Conservation (phyloP, 2,329 filamentous ascomycete species). For the Aspergillus neotritici region DNA sequence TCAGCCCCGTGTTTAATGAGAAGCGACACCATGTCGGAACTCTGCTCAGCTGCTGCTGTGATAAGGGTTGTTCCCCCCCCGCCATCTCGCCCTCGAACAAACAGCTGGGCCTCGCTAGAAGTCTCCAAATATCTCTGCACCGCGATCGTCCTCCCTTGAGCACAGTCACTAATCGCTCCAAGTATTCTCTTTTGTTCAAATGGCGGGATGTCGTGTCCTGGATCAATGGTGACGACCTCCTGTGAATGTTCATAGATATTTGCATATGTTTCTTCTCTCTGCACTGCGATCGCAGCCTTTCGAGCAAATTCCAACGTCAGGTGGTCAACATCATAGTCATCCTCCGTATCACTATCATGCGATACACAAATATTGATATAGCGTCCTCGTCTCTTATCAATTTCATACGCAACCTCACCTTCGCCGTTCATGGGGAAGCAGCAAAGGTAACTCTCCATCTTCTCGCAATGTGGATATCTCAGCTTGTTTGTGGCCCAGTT, state of each 20-base stretch:
- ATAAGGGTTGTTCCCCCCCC: slow-evolving; percentile 8
- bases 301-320: background rate
- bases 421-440: slow-evolving; percentile 8
- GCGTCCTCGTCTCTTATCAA: slow-evolving; percentile 9
- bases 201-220: no score
- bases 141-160: background rate
- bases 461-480: slow-evolving; percentile 7
- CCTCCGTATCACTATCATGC: slow-evolving; percentile 2
- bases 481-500: background rate
- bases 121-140: slow-evolving; percentile 8
- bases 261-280: slow-evolving; percentile 1
- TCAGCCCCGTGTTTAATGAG: slow-evolving; percentile 5
- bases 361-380: slow-evolving; percentile 7
- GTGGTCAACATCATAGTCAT: slow-evolving; percentile 3
- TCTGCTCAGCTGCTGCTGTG: slow-evolving; percentile 1
- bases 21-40: slow-evolving; percentile 5
- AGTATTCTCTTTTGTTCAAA: no score
- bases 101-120: slow-evolving; percentile 3
- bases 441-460: slow-evolving; percentile 2
- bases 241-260: no score
- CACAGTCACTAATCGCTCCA: background rate
- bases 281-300: slow-evolving; percentile 3
- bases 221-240: no score
- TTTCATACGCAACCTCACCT: slow-evolving; percentile 8
- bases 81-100: slow-evolving; percentile 1